Evolutionary conservation across 345 rosid genomes (phyloP), one percentile per base, ranked within the genome.

Genomic region (Physaria fendleri): DNA sequence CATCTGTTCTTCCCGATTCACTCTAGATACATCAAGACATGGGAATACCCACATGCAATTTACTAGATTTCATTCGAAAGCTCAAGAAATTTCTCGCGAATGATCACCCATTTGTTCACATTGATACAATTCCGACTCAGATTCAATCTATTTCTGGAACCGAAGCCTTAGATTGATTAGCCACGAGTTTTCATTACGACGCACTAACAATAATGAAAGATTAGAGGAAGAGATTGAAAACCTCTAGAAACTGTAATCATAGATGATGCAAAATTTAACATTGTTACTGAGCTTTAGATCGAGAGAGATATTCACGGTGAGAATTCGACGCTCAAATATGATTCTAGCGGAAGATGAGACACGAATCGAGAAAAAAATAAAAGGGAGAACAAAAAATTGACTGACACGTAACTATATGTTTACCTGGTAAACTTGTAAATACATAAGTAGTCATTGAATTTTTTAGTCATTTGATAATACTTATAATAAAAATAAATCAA

Each of bases 151-250:
- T 48, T 43, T 80, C 95, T 3, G 71, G 35, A 41, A 69, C 59
- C 52, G 95, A 89, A 73, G 95, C 95, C 9, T 24, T 89, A 6
- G 89, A 86, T 25, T 71, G 91, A 16, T 80, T 89, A 46, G 68
- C 50, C 2, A 87, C 82, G 5, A 79, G 68, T 68, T 68, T 86
- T 32, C 82, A 84, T 43, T 81, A 81, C 39, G 91, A 89, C 58
- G 51, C 39, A 5, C 5, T 38, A 17, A 73, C 68, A 5, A 35
- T 78, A 12, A 48, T 35, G 69, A 25, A 62, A 50, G 38, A 29
- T 42, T 58, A 0, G 74, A 43, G 50, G 73, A 71, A 24, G 87
- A 82, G 74, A 59, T 71, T 17, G 82, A 78, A 43, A 59, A 33
- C 27, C 69, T 89, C 2, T 63, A 66, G 6, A 49, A 38, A 13